A percentile compares a stretch with the other conserved stretches of the same genome.
phyloP scores from a whole-genome alignment of 228 moss, liverwort and hornwort genomes.

The Sphagnum fallax region DNA sequence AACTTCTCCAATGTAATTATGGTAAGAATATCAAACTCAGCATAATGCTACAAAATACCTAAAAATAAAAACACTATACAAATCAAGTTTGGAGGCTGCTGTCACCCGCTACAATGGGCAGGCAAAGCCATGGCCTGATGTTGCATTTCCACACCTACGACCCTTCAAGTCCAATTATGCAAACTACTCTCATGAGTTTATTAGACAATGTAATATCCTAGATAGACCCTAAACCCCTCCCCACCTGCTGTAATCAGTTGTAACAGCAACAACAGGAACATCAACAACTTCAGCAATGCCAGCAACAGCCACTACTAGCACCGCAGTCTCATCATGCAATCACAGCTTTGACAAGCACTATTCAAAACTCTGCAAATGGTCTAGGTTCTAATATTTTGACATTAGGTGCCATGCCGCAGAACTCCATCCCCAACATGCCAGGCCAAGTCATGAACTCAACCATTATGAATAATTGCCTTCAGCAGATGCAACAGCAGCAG shows the following conservation, averaged over 20 bases:
- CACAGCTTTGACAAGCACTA: slow-evolving; percentile 38
- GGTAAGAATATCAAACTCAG: too few species aligned
- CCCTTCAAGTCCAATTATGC: slow-evolving; percentile 94
- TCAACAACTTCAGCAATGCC: slow-evolving; percentile 31
- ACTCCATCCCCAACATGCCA: slow-evolving; percentile 33
- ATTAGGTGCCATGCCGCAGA: slow-evolving; percentile 59
- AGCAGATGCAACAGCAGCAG: slow-evolving; percentile 53
- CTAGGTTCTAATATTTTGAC: slow-evolving; percentile 52
- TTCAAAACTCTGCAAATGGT: slow-evolving; percentile 47
- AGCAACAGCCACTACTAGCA: slow-evolving; percentile 40
- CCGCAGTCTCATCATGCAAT: slow-evolving; percentile 68
- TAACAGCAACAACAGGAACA: slow-evolving; percentile 50
- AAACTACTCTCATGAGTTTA: slow-evolving; percentile 96
- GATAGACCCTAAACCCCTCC: slow-evolving; percentile 34
- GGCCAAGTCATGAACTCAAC: slow-evolving; percentile 52
- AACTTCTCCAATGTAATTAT: too few species aligned
- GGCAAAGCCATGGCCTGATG: slow-evolving; percentile 42
- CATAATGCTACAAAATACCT: too few species aligned
- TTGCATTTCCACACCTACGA: slow-evolving; percentile 86
- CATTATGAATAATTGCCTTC: slow-evolving; percentile 52
- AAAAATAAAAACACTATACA: too few species aligned
- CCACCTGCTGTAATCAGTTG: slow-evolving; percentile 12
- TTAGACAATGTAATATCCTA: slow-evolving; percentile 99
- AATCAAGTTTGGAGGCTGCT: slow-evolving; percentile 25
- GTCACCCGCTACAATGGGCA: slow-evolving; percentile 80